Evolutionary conservation across 129 eudicot genomes (phyloP).

Genomic region (Helichrysum umbraculigerum): DNA sequence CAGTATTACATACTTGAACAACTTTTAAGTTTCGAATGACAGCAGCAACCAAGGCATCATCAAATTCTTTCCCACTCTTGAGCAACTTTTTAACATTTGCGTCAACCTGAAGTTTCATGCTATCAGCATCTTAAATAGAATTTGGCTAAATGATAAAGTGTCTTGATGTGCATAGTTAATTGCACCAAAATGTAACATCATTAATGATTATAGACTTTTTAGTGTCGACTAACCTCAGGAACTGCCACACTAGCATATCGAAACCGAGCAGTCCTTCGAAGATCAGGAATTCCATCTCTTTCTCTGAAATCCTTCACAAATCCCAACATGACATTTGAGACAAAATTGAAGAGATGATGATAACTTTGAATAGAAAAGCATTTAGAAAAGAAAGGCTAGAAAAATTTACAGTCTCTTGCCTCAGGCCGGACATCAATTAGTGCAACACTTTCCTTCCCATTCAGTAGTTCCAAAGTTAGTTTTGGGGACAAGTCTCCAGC

Average conservation of each 20-base stretch:
- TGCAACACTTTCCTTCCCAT: slow-evolving; percentile 59
- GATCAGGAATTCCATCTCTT: slow-evolving; percentile 98
- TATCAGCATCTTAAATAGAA: slow-evolving; percentile 10
- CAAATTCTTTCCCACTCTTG: slow-evolving; percentile 69
- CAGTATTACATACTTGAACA: slow-evolving; percentile 59
- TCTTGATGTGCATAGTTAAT: not conserved
- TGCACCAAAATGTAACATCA: not conserved
- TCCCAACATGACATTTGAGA: slow-evolving; percentile 25
- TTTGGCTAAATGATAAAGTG: not conserved
- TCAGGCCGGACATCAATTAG: slow-evolving; percentile 97
- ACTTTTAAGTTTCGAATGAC: slow-evolving; percentile 84
- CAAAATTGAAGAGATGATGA: slow-evolving; percentile 13
- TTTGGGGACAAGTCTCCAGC: slow-evolving; percentile 90
- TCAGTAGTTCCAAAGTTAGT: slow-evolving; percentile 59
- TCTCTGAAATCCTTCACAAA: slow-evolving; percentile 76
- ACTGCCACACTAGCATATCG: slow-evolving; percentile 70
- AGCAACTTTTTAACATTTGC: slow-evolving; percentile 55
- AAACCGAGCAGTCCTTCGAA: slow-evolving; percentile 81
- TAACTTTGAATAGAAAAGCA: not conserved
- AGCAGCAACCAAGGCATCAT: slow-evolving; percentile 70
- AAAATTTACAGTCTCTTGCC: slow-evolving; percentile 83
- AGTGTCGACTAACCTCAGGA: slow-evolving; percentile 72
- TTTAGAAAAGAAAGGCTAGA: slow-evolving; percentile 45
- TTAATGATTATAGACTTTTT: not conserved
- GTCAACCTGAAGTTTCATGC: slow-evolving; percentile 58